Percentiles rank a stretch among this genome's conserved stretches.
Conservation (phyloP, 2,329 filamentous ascomycete genomes). For the Drechslerella stenobrocha region DNA sequence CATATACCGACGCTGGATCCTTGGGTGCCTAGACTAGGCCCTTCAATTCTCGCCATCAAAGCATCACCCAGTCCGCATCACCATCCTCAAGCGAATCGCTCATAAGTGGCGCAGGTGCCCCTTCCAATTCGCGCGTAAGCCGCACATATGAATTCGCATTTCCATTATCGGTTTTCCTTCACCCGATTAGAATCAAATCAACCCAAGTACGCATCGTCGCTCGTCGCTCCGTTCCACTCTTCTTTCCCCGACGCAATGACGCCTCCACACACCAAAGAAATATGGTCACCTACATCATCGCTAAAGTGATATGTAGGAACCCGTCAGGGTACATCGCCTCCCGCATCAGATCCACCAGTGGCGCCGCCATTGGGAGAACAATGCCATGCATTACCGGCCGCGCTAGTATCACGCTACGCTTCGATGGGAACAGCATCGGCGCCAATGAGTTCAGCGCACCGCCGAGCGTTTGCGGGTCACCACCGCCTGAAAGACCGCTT, state of each 20-base stretch:
- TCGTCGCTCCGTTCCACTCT: neutral
- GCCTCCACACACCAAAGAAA: constrained; percentile 1
- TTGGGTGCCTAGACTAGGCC: too few relatives aligned
- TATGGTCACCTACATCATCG: constrained; percentile 51
- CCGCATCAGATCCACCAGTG: constrained; percentile 78
- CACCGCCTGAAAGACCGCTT: constrained; percentile 42
- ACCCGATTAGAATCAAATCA: constrained; percentile 1
- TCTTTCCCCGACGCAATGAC: neutral
- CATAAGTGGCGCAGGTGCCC: neutral
- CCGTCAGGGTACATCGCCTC: constrained; percentile 88
- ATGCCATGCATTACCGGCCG: constrained; percentile 84
- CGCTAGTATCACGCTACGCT: constrained; percentile 79
- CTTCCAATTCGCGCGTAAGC: neutral
- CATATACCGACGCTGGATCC: too few relatives aligned
- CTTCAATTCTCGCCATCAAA: neutral
- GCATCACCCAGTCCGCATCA: constrained; percentile 5
- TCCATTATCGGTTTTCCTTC: constrained; percentile 2
- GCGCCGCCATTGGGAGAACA: constrained; percentile 75
- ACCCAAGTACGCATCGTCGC: neutral
- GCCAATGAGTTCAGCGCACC: constrained; percentile 74
- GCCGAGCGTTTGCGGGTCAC: constrained; percentile 70
- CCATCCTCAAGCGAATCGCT: neutral
- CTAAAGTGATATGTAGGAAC: constrained; percentile 57
- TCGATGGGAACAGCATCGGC: constrained; percentile 82
- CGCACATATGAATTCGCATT: constrained; percentile 3